These are phyloP conservation scores for Nannizziopsis barbatae DNA, from an alignment of 2,329 filamentous ascomycete species.

Conservation along the genomic window DNA sequence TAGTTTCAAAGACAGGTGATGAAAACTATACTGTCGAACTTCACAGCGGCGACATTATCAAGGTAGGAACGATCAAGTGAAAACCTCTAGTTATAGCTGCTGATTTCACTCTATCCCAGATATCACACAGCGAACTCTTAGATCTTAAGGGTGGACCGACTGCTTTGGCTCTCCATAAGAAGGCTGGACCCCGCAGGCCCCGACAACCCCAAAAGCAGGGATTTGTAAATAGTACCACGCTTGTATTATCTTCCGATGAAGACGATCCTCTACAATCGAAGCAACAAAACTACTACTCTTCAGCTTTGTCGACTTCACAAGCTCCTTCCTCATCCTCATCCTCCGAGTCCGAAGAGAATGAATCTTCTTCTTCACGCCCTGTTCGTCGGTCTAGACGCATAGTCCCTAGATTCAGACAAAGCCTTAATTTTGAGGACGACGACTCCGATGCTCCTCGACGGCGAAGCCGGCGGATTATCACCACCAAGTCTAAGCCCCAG, in stretches of 20 bases:
- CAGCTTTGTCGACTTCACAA: neutral
- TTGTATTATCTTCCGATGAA: constrained; percentile 16
- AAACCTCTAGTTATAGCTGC: neutral
- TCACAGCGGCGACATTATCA: constrained; percentile 13
- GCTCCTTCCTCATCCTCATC: neutral
- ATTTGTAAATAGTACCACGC: constrained; percentile 15
- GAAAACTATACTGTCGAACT: constrained; percentile 11
- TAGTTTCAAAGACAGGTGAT: constrained; percentile 9
- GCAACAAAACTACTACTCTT: neutral
- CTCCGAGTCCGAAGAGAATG: neutral
- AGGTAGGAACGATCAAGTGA: constrained; percentile 4
- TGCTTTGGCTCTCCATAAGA: constrained; percentile 8
- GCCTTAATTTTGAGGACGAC: neutral
- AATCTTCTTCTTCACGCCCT: neutral
- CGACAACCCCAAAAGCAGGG: neutral
- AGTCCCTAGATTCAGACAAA: neutral
- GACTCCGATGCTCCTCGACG: neutral
- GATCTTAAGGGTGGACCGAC: constrained; percentile 5
- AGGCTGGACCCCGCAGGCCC: neutral
- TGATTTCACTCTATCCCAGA: constrained; percentile 4
- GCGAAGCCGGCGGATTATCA: neutral
- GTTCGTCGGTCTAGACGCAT: constrained; percentile 9
- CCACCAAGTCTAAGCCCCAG: neutral
- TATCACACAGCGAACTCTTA: constrained; percentile 5
- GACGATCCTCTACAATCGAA: neutral